phyloP scores from a whole-genome alignment of 495 filamentous ascomycete species.

The Amphirosellinia nigrospora region DNA sequence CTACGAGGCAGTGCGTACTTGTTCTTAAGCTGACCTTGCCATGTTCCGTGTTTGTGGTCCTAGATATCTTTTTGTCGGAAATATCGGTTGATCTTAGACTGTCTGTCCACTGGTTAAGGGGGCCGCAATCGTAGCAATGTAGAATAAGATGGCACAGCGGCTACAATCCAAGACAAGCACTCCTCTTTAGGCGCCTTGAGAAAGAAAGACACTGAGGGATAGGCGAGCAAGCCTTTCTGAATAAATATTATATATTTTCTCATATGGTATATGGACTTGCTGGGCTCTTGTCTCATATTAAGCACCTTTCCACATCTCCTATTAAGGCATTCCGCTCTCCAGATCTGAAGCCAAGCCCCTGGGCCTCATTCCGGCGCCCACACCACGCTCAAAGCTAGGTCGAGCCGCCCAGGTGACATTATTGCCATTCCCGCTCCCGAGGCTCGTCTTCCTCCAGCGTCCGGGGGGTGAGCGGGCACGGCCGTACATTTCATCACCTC shows the following conservation, averaged over 20 bases:
- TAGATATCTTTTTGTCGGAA: no score
- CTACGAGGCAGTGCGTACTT: background rate
- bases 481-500: constrained; percentile 29
- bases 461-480: constrained; percentile 23
- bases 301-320: background rate
- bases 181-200: background rate
- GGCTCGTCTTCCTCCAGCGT: constrained; percentile 26
- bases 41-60: no score
- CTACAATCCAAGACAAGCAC: no score
- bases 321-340: constrained; percentile 31
- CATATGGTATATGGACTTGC: background rate
- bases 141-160: no score
- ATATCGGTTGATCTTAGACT: no score
- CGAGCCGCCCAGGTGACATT: constrained; percentile 28
- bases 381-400: constrained; percentile 30
- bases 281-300: no score
- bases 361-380: background rate
- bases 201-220: background rate
- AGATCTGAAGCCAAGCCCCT: constrained; percentile 32
- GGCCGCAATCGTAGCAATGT: no score
- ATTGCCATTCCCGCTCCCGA: constrained; percentile 28
- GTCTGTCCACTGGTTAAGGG: no score
- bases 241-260: background rate
- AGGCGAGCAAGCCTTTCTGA: background rate
- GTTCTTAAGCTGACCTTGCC: no score